phyloP scores from a whole-genome alignment of 192 early-diverging fungal species.

The Podila clonocystis region DNA sequence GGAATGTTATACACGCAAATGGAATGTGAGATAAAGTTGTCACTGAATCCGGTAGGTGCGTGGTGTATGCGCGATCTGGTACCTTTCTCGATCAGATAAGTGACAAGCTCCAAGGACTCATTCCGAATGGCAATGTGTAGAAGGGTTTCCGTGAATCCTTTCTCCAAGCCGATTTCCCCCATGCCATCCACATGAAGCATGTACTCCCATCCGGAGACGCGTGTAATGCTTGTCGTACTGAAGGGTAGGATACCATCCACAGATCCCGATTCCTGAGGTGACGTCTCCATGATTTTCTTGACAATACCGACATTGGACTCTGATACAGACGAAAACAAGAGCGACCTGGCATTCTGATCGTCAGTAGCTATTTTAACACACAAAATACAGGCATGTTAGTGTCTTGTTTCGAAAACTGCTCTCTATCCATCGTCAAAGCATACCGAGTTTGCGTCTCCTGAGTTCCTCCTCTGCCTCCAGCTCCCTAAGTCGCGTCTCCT shows the following conservation, averaged over 20 bases:
- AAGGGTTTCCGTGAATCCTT: slow-evolving; percentile 35
- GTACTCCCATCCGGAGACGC: slow-evolving; percentile 47
- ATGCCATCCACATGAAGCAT: slow-evolving; percentile 5
- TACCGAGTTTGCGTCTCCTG: slow-evolving; percentile 35
- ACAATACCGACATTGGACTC: slow-evolving; percentile 21
- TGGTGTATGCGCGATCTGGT: neutral
- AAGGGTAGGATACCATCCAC: slow-evolving; percentile 10
- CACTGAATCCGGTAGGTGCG: too few relatives aligned
- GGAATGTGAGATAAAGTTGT: neutral
- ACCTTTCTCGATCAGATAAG: slow-evolving; percentile 28
- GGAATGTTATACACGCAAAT: neutral
- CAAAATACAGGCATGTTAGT: neutral
- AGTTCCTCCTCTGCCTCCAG: slow-evolving; percentile 22
- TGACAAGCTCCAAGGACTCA: slow-evolving; percentile 24
- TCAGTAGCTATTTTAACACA: slow-evolving; percentile 16
- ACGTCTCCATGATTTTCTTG: slow-evolving; percentile 24
- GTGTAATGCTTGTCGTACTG: slow-evolving; percentile 12
- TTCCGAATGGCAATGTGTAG: slow-evolving; percentile 42
- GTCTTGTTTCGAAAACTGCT: neutral
- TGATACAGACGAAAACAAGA: slow-evolving; percentile 16
- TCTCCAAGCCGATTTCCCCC: neutral
- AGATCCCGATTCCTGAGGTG: slow-evolving; percentile 6
- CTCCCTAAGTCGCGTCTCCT: slow-evolving; percentile 28
- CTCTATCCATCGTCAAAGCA: neutral
- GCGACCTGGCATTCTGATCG: slow-evolving; percentile 28